Evolutionary conservation across 805 yeast genomes (phyloP), one percentile per base, ranked within the genome.

Genomic region (Candida dajiaensis): DNA sequence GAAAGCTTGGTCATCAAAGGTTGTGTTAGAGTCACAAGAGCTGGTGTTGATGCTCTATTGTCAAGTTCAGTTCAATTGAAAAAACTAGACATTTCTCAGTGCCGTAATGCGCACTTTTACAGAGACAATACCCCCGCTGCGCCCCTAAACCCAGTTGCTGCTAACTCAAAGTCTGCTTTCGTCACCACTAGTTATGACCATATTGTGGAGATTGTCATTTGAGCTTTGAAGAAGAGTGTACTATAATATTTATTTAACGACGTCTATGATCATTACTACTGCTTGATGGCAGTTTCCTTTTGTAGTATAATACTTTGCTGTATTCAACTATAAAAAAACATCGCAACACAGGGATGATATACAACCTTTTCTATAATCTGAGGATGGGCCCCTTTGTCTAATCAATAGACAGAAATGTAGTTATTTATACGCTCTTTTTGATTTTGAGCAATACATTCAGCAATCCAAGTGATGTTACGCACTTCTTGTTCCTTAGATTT

Each of bases 361-460:
- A 22, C 8, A 22, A 6, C 23, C 23, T 33, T 33, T 31, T 41
- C 31, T 33, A 33, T 33, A 10, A 35, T 20, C n/a, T 16, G n/a
- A 28, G n/a, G 1, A 13, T 44, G 33, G 47, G 43, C 16, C n/a
- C 7, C 3, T 19, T 13, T n/a, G 11, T 19, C 31, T 19, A 21
- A 11, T 59, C 71, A 89, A 57, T 83, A 89, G 37, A 92, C 97
- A 39, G 95, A 73, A 50, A 95, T 89, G 65, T 89, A 95, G 66
- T 87, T 88, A 58, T 85, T 83, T 55, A 94, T 88, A 66, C 97
- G 80, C 63, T 88, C 95, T 71, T 89, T 88, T 74, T 94, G 99
- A 65, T 89, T 90, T 68, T 95, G 99, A 28, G 98, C 97, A 71
- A 94, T 94, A 73, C 99, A 94, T 71, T 94, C 99, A 42, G 98